A percentile compares a stretch with the other conserved stretches of the same genome.
Conservation (phyloP, 352 stramenopile genomes). For the Phytopythium montanum region DNA sequence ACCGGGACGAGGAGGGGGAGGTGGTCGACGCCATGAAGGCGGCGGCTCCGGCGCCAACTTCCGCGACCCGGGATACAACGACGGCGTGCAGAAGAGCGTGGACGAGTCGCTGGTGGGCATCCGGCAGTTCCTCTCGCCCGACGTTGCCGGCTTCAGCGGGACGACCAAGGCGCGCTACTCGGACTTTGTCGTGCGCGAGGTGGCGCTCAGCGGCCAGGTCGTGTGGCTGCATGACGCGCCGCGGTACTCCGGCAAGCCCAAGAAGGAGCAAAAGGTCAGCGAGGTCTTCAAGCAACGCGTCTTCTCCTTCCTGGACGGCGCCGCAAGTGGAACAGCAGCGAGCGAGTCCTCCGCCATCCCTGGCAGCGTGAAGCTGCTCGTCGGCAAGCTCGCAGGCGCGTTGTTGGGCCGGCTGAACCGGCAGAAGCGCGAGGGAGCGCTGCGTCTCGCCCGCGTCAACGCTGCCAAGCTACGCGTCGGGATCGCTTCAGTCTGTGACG, state of each 20-base stretch:
- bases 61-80: constrained; percentile 64
- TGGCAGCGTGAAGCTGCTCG: constrained; percentile 34
- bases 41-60: constrained; percentile 28
- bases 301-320: constrained; percentile 52
- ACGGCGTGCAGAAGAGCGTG: constrained; percentile 68
- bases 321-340: constrained; percentile 14
- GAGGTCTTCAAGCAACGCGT: constrained; percentile 80
- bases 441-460: constrained; percentile 33
- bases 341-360: constrained; percentile 20
- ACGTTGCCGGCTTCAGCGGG: constrained; percentile 75
- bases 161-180: constrained; percentile 90
- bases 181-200: constrained; percentile 91
- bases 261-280: constrained; percentile 61
- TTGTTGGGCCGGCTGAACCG: constrained; percentile 66
- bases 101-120: constrained; percentile 79
- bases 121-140: constrained; percentile 49
- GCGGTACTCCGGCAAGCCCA: constrained; percentile 29
- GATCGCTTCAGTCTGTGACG: constrained; percentile 43
- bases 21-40: constrained; percentile 19
- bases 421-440: constrained; percentile 38
- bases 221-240: constrained; percentile 65
- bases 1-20: constrained; percentile 14
- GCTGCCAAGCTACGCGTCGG: constrained; percentile 38
- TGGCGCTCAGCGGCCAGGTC: constrained; percentile 50
- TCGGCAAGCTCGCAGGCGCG: constrained; percentile 52